Base-by-base conservation (phyloP, 345 rosid species). In the Camelina sativa region DNA sequence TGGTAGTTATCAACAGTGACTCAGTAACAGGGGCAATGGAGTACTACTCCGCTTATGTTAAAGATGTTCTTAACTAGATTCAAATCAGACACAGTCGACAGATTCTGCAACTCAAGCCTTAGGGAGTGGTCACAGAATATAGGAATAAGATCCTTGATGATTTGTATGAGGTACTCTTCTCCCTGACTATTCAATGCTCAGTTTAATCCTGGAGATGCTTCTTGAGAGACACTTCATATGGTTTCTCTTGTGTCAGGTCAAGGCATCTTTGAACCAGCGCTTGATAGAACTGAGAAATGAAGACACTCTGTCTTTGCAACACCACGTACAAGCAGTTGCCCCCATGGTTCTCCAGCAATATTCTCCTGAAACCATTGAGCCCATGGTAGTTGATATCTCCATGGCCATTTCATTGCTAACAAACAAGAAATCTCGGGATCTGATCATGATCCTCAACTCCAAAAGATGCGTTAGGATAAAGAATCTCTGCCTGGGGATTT, bases 401-500 rank as follows among this genome's bases (percentile, higher is more conserved):
- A 72, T 65, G 56, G 91, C 86, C 74, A 88, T 92, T 63, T 82
- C 92, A 25, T 79, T 92, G 80, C 85, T 95, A 70, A 90, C 99
- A 67, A 89, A 89, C 76, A 85, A 83, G 81, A 95, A 89, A 86
- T 85, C 90, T 11, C 81, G 92, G 56, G 97, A 95, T 80, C 76
- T 86, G 74, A 89, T 95, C 80, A 86, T 92, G 97, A 85, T 95
- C 73, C 91, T 90, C 65, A 95, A 95, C 90, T 95, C 97, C 77
- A 95, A 76, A 82, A 89, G 99, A 97, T 91, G 58, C 54, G 51
- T n/a, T 30, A 44, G 7, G 43, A 34, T 80, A 60, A 63, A 67
- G 41, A 47, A 35, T n/a, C 28, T 40, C 43, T 50, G 47, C 44
- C 41, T 19, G 40, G 58, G 16, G 13, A 19, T 76, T 37, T 25